phyloP scores from a whole-genome alignment of 805 yeast genomes.

The Suhomyces tanzawaensis region DNA sequence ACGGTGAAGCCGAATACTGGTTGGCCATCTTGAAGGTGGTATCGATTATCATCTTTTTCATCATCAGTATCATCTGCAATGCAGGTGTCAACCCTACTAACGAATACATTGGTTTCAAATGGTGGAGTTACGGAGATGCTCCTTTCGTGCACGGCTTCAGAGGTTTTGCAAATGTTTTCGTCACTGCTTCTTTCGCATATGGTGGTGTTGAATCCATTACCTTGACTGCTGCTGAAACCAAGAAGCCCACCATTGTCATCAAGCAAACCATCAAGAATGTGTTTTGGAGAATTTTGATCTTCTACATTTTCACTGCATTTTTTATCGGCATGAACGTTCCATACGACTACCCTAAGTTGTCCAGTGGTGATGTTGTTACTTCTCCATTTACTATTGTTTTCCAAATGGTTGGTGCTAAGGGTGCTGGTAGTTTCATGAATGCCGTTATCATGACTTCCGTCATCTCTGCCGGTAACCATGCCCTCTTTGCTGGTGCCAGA shows the following conservation, averaged over 20 bases:
- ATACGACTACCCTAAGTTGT: slow-evolving; percentile 33
- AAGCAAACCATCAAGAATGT: slow-evolving; percentile 32
- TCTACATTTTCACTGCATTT: slow-evolving; percentile 36
- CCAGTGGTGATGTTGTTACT: slow-evolving; percentile 26
- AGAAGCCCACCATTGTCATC: slow-evolving; percentile 28
- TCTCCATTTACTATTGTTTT: slow-evolving; percentile 45
- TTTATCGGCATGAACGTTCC: slow-evolving; percentile 44
- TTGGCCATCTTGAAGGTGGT: slow-evolving; percentile 42
- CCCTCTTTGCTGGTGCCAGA: slow-evolving; percentile 50
- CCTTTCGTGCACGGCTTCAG: slow-evolving; percentile 51
- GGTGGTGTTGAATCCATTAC: slow-evolving; percentile 47
- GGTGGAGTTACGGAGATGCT: slow-evolving; percentile 49
- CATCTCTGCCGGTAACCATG: slow-evolving; percentile 55
- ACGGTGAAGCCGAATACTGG: slow-evolving; percentile 43
- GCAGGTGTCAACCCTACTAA: slow-evolving; percentile 54
- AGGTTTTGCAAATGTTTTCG: slow-evolving; percentile 51
- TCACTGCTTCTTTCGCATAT: slow-evolving; percentile 50
- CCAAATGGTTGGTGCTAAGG: slow-evolving; percentile 42
- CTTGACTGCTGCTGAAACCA: slow-evolving; percentile 35
- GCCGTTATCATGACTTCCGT: slow-evolving; percentile 56
- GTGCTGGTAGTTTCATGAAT: slow-evolving; percentile 45
- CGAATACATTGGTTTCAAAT: slow-evolving; percentile 42
- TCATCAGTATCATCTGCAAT: slow-evolving; percentile 53
- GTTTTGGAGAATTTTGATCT: slow-evolving; percentile 32
- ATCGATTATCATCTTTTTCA: slow-evolving; percentile 56